Evolutionary conservation across 345 rosid species (phyloP), one percentile per base, ranked within the genome.

Genomic region (Camelina sativa): DNA sequence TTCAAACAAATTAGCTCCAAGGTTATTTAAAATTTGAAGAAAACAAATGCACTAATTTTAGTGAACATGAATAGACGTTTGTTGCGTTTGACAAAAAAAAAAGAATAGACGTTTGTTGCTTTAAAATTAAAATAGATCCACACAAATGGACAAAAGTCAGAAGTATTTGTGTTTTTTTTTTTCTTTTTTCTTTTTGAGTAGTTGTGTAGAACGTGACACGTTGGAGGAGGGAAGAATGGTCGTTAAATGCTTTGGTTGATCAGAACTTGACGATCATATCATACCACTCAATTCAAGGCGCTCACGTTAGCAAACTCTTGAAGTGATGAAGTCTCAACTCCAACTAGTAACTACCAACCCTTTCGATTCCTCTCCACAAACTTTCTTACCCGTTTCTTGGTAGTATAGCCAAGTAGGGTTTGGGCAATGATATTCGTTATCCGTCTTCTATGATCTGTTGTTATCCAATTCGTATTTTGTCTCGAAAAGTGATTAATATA

Each of bases 181-280:
- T 4, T 28, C 4, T 28, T 4, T 25, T 28, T 4, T 28, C 3
- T 23, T 28, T 28, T 4, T 4, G 30, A 28, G 30, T 28, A 28
- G 30, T 28, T 28, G 30, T 43, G 23, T 69, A 69, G 74, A 75
- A 62, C 79, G 79, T 75, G 79, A 75, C 79, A 75, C 74, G 79
- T 75, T 34, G 63, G 79, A 68, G 46, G 16, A 59, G 41, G 46
- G 64, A 59, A 17, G 62, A 74, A 9, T 58, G 78, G 73, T 66
- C 62, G 67, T 74, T 74, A 25, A 38, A 56, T 55, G 47, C 34
- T 25, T 58, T 7, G 22, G 12, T 74, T 23, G 11, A 48, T 50
- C 2, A 34, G 5, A 4, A 1, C 16, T 5, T 47, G 71, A 66
- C 44, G 66, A 75, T 9, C 15, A 25, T 67, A 38, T 28, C 30